Conservation (phyloP, 768 basidiomycete genomes). For the Pholiota microspora region DNA sequence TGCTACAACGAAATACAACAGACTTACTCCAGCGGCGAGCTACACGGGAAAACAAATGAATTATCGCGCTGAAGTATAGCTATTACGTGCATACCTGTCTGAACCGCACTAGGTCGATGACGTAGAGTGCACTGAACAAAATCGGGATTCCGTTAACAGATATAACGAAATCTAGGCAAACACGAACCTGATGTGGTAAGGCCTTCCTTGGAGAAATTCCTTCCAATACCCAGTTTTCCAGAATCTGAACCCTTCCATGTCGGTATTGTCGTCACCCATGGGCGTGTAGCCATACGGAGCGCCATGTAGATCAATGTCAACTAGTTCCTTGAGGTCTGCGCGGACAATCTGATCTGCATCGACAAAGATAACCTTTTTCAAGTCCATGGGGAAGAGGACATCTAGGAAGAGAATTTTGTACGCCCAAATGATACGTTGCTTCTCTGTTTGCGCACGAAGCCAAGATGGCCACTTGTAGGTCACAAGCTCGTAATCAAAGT, state of each 20-base stretch:
- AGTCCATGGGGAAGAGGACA: conserved; percentile 97
- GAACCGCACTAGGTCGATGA: conserved; percentile 94
- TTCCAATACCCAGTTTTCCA: conserved; percentile 99
- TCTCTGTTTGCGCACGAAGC: conserved; percentile 96
- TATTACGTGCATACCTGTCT: conserved; percentile 55
- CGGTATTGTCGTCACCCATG: conserved; percentile 93
- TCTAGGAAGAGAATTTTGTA: conserved; percentile 99
- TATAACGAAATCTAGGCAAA: conserved; percentile 5
- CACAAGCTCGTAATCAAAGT: conserved; percentile 94
- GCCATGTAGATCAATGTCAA: conserved; percentile 90
- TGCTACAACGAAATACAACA: not conserved
- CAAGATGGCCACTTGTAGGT: conserved; percentile 99
- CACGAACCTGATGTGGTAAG: conserved; percentile 92
- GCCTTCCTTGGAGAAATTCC: conserved; percentile 76
- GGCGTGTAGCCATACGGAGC: conserved; percentile 96
- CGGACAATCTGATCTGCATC: conserved; percentile 98
- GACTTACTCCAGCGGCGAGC: conserved; percentile 51
- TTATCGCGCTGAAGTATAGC: no score
- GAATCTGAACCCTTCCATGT: conserved; percentile 98
- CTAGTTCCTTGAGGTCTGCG: conserved; percentile 90
- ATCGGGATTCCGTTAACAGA: conserved; percentile 3
- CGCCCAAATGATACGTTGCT: conserved; percentile 98
- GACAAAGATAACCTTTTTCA: conserved; percentile 98
- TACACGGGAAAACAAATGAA: conserved; percentile 19
- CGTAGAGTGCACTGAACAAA: conserved; percentile 79